These are phyloP conservation scores for Stylosanthes scabra DNA, from an alignment of 331 rosid genomes.

Conservation along the genomic window DNA sequence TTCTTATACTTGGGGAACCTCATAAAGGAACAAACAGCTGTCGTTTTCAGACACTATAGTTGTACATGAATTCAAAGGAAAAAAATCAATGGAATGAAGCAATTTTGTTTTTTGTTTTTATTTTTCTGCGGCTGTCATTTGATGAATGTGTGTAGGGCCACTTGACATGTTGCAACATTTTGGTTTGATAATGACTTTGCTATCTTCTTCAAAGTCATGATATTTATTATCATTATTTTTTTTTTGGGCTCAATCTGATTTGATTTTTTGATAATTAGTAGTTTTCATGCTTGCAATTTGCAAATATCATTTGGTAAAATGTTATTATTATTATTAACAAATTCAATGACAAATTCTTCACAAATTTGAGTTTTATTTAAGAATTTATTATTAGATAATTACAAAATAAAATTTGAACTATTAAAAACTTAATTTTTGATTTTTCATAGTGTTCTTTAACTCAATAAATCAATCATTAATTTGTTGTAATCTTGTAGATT, in stretches of 20 bases:
- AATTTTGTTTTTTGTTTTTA: too few relatives aligned
- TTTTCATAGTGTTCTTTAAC: too few relatives aligned
- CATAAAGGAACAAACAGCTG: slow-evolving; percentile 37
- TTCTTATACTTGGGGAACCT: slow-evolving; percentile 29
- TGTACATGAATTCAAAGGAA: slow-evolving; percentile 21
- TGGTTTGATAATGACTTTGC: slow-evolving; percentile 17
- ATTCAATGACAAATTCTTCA: too few relatives aligned
- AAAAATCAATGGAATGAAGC: not conserved
- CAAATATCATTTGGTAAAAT: not conserved
- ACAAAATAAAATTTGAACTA: too few relatives aligned
- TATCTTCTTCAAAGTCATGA: slow-evolving; percentile 6
- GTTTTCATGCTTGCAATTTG: slow-evolving; percentile 8
- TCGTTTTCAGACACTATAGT: slow-evolving; percentile 31
- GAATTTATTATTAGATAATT: too few relatives aligned
- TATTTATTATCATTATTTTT: not conserved
- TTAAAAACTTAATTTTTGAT: too few relatives aligned
- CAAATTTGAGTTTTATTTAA: too few relatives aligned
- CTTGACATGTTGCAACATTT: slow-evolving; percentile 38
- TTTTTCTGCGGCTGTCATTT: slow-evolving; percentile 40
- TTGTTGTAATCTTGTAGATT: too few relatives aligned
- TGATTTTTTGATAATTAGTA: not conserved
- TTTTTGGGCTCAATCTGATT: slow-evolving; percentile 19
- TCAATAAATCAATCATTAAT: too few relatives aligned
- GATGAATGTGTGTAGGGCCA: slow-evolving; percentile 35
- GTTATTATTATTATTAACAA: too few relatives aligned